phyloP scores from a whole-genome alignment of 805 yeast genomes.

The Candida maltosa region DNA sequence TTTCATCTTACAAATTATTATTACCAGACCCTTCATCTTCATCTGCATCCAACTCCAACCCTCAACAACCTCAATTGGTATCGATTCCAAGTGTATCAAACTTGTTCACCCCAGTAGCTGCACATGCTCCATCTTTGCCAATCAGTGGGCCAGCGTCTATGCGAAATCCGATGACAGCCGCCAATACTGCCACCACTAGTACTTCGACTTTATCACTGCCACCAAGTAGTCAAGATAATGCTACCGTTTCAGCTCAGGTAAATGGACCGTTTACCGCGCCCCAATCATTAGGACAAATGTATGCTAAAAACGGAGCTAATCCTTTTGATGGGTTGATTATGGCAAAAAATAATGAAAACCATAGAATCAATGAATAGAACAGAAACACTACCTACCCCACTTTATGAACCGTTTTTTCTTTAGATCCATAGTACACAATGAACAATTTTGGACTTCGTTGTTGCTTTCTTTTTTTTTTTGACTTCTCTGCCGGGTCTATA shows the following conservation, averaged over 20 bases:
- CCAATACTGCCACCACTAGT: background rate
- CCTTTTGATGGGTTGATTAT: slow-evolving; percentile 38
- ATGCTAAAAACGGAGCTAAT: slow-evolving; percentile 32
- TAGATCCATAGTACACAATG: no score
- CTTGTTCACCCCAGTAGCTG: slow-evolving; percentile 27
- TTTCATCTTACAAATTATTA: slow-evolving; percentile 31
- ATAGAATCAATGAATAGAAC: no score
- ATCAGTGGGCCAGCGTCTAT: slow-evolving; percentile 7
- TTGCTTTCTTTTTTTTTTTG: no score
- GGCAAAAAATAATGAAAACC: slow-evolving; percentile 12
- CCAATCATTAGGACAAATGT: slow-evolving; percentile 29
- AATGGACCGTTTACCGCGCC: slow-evolving; percentile 24
- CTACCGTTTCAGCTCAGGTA: no score
- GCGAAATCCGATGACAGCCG: background rate
- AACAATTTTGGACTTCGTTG: no score
- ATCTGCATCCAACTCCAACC: slow-evolving; percentile 7
- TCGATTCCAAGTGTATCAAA: slow-evolving; percentile 31
- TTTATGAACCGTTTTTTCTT: no score
- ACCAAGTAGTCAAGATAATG: background rate
- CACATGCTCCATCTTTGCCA: slow-evolving; percentile 17
- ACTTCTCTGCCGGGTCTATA: no score
- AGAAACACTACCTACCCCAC: no score
- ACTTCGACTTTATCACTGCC: background rate
- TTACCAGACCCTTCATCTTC: slow-evolving; percentile 17
- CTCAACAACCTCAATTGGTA: slow-evolving; percentile 11